Base-by-base conservation (phyloP, 2,329 filamentous ascomycete genomes). In the Waltergamsia citrina region DNA sequence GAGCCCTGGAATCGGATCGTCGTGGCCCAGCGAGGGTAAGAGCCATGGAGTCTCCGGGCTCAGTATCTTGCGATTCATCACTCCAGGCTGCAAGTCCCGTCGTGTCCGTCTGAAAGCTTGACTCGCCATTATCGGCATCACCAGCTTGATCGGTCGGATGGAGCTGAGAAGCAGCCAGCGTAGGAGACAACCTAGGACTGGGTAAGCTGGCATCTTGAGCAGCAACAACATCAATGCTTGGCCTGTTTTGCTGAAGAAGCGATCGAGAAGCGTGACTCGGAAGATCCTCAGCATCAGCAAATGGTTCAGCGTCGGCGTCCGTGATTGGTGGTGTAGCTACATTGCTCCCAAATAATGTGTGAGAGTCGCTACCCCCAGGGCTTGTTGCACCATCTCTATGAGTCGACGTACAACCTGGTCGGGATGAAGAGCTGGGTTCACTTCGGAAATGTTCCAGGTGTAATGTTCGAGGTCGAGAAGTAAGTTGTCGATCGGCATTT, bases 141-240 rank as follows among this genome's bases (percentile, higher is more conserved):
- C 52, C 57, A 3, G 60, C 59, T 9, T 60, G 59, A 2, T 71
- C 67, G 28, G 69, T 60, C 12, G 57, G 54, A 18, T 64, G 64
- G 7, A 67, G 52, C 45, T 74, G 69, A 18, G 69, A 67, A 28
- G 90, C 83, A 46, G 85, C 85, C 38, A 93, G 74, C 6, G 90
- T 93, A 4, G 92, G 92, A 18, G 92, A 98, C 37, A 98, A 63
- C 49, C 92, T 88, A 22, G 92, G 92, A 54, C 92, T 98, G 34
- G 92, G 92, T 41, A 98, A 68, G 58, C 86, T 95, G 43, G 85
- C 86, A 63, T 95, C 90, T 53, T 92, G 84, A 25, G 81, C 78
- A 37, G 78, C 75, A 35, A 81, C 71, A 30, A 78, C 81, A 48
- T 87, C 79, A 32, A 88, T 67, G 31, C 61, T 62, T 17, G 72